Evolutionary conservation across 2,329 filamentous ascomycete genomes (phyloP).

Genomic region (Domatiomyces catenatus): DNA sequence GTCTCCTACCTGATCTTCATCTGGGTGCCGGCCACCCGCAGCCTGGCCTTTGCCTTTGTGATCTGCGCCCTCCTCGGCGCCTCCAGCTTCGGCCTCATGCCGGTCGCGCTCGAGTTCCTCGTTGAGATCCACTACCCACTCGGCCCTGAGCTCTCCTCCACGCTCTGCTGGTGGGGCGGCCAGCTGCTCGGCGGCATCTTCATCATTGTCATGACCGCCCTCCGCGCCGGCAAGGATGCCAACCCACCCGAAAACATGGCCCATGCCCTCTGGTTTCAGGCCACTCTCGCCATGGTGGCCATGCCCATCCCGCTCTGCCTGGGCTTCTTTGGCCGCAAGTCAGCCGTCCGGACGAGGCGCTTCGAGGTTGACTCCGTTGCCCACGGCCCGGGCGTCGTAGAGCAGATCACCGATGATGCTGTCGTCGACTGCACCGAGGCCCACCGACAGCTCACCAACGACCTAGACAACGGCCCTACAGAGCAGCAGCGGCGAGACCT

Average conservation of each 20-base stretch:
- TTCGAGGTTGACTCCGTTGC: slow-evolving; percentile 25
- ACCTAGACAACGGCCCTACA: background rate
- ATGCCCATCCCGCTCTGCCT: slow-evolving; percentile 54
- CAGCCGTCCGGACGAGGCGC: slow-evolving; percentile 23
- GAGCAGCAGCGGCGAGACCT: background rate
- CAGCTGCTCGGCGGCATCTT: slow-evolving; percentile 76
- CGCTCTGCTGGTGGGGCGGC: slow-evolving; percentile 71
- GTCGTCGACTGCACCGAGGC: background rate
- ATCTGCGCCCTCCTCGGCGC: slow-evolving; percentile 66
- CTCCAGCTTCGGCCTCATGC: slow-evolving; percentile 62
- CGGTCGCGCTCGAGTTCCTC: slow-evolving; percentile 71
- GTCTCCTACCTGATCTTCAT: slow-evolving; percentile 61
- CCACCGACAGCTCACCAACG: background rate
- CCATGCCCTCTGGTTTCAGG: slow-evolving; percentile 61
- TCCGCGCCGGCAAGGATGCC: slow-evolving; percentile 38
- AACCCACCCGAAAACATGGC: slow-evolving; percentile 58
- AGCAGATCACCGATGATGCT: slow-evolving; percentile 2
- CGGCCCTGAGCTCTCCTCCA: slow-evolving; percentile 69
- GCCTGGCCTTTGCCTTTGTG: slow-evolving; percentile 45
- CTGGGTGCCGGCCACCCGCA: slow-evolving; percentile 56
- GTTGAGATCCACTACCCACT: slow-evolving; percentile 79
- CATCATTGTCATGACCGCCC: slow-evolving; percentile 64
- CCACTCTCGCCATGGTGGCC: slow-evolving; percentile 49
- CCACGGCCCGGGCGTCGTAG: background rate
- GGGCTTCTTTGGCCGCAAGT: slow-evolving; percentile 48